A percentile compares a stretch with the other conserved stretches of the same genome.
These are phyloP conservation scores for Panellus pusillus DNA, from an alignment of 768 basidiomycete genomes.

Conservation along the genomic window DNA sequence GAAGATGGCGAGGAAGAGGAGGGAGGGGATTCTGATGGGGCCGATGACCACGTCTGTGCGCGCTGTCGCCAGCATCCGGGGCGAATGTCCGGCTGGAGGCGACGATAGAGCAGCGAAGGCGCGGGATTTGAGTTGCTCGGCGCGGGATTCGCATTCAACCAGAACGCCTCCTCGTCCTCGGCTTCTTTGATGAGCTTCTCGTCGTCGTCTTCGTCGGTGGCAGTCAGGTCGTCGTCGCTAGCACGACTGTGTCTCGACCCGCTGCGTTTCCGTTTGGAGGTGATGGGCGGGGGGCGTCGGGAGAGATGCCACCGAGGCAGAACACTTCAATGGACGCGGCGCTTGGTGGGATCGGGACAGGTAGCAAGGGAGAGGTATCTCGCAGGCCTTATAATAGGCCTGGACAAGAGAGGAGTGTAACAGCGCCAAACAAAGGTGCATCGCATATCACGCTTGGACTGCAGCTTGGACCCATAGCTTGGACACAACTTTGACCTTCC, in stretches of 20 bases:
- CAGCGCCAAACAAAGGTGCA: too few species aligned
- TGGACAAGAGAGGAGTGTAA: too few species aligned
- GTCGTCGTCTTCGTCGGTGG: constrained; percentile 34
- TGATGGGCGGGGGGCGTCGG: constrained; percentile 68
- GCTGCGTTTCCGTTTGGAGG: constrained; percentile 47
- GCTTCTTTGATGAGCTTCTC: constrained; percentile 29
- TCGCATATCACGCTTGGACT: too few species aligned
- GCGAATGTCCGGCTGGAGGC: too few species aligned
- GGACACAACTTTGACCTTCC: too few species aligned
- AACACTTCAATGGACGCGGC: constrained; percentile 54
- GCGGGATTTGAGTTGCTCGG: constrained; percentile 8
- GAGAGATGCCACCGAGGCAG: constrained; percentile 61
- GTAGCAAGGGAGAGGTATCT: constrained; percentile 28
- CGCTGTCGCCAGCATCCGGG: too few species aligned
- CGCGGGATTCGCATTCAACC: constrained; percentile 31
- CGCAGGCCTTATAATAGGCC: constrained; percentile 2
- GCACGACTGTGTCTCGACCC: constrained; percentile 46
- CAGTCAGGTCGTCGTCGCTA: constrained; percentile 35
- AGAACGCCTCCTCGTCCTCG: constrained; percentile 55
- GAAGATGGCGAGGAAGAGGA: constrained; percentile 86
- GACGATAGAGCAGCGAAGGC: constrained; percentile 37
- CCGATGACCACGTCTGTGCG: constrained; percentile 74
- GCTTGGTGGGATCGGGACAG: constrained; percentile 33
- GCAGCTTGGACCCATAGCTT: too few species aligned
- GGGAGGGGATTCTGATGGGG: constrained; percentile 76